Evolutionary conservation across 345 rosid genomes (phyloP).

Genomic region (Eucalyptus microcorys): DNA sequence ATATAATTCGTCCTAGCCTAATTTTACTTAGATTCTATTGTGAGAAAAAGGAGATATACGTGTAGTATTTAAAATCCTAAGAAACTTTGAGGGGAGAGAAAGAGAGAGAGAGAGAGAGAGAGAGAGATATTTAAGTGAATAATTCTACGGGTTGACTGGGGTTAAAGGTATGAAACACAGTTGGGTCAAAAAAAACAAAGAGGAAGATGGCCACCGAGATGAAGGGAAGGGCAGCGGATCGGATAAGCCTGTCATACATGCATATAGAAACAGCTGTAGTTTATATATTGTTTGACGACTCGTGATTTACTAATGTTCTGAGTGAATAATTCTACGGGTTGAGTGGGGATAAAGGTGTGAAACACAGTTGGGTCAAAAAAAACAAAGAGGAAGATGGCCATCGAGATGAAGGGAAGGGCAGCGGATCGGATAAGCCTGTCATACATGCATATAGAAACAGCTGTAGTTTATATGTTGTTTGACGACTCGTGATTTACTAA

Average conservation of each 20-base stretch:
- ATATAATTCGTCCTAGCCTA: not conserved
- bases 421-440: not conserved
- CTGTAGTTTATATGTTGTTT: not conserved
- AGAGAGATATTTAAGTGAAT: not conserved
- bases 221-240: not conserved
- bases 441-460: not conserved
- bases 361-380: not conserved
- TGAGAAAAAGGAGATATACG: not conserved
- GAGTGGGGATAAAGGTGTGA: not conserved
- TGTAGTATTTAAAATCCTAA: not conserved
- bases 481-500: not conserved
- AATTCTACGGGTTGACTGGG: not conserved
- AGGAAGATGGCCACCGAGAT: not conserved
- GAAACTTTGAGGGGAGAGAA: not conserved
- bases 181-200: not conserved
- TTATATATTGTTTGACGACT: not conserved
- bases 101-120: not conserved
- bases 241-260: not conserved
- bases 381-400: not conserved
- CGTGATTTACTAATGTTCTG: not conserved
- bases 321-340: not conserved
- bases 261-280: not conserved
- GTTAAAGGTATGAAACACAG: not conserved
- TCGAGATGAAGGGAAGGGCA: not conserved
- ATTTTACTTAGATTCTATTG: not conserved